Conservation (phyloP, 176 grass and related monocot genomes). For the Alloteropsis semialata region DNA sequence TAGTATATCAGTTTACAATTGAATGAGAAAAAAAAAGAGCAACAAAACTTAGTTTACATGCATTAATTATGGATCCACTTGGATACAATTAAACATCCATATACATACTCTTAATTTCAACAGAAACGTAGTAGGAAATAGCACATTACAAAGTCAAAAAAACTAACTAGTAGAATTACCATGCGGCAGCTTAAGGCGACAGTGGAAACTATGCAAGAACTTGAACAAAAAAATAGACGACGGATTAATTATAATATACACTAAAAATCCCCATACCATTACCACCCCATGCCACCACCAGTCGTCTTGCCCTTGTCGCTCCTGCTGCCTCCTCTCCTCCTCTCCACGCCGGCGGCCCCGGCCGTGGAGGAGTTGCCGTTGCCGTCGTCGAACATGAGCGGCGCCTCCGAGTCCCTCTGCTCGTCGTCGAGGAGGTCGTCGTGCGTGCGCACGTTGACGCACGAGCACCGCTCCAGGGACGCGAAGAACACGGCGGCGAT, state of each 20-base stretch:
- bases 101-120: neutral
- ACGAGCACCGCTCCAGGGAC: conserved; percentile 75
- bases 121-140: neutral
- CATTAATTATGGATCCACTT: neutral
- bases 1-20: neutral
- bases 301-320: conserved; percentile 26
- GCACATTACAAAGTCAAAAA: neutral
- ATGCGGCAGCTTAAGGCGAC: neutral
- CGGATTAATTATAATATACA: neutral
- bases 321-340: conserved; percentile 16
- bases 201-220: neutral
- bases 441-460: conserved; percentile 63
- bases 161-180: too few species aligned
- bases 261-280: neutral
- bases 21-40: too few species aligned
- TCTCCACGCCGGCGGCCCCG: neutral
- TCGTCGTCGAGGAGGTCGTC: conserved; percentile 66
- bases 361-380: neutral
- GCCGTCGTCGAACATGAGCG: conserved; percentile 42
- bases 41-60: neutral
- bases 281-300: neutral
- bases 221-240: neutral
- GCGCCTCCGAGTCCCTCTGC: conserved; percentile 40
- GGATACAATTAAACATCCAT: neutral
- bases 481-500: conserved; percentile 75